A percentile compares a stretch with the other conserved stretches of the same genome.
phyloP scores from a whole-genome alignment of 108 stramenopile species.

The Parmales sp. region DNA sequence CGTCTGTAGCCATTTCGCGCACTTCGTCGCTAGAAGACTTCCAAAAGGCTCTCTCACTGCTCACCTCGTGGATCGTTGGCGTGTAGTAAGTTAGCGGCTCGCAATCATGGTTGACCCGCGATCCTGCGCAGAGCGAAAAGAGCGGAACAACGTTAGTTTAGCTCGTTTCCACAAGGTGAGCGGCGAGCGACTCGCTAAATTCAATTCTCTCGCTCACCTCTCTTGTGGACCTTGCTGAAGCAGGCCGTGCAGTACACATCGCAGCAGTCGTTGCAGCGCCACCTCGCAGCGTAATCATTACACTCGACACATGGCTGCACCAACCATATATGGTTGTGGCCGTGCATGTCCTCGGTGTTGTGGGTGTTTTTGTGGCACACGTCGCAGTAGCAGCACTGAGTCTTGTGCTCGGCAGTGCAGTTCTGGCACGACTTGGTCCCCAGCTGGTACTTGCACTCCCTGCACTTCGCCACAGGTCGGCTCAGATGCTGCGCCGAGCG shows the following conservation, averaged over 20 bases:
- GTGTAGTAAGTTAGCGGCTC: constrained; percentile 20
- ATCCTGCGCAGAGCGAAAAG: too few relatives aligned
- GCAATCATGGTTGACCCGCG: neutral
- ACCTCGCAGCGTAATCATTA: constrained; percentile 1
- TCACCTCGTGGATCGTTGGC: constrained; percentile 10
- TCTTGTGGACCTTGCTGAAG: constrained; percentile 6
- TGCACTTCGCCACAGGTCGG: neutral
- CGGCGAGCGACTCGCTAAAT: too few relatives aligned
- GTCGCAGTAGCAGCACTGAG: neutral
- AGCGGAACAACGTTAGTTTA: too few relatives aligned
- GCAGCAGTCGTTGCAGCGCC: constrained; percentile 16
- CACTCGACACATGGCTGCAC: constrained; percentile 17
- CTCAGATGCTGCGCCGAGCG: too few relatives aligned
- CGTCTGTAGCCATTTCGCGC: too few relatives aligned
- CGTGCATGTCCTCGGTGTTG: neutral
- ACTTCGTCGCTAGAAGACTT: too few relatives aligned
- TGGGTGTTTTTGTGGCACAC: constrained; percentile 8
- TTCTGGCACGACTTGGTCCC: neutral
- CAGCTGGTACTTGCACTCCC: constrained; percentile 11
- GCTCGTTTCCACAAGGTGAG: too few relatives aligned
- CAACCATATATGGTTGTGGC: neutral
- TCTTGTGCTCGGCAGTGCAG: constrained; percentile 7
- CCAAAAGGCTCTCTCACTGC: too few relatives aligned
- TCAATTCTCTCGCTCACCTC: too few relatives aligned
- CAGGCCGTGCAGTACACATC: constrained; percentile 19